Percentiles rank a stretch among this genome's conserved stretches.
Evolutionary conservation across 148 eudicot genomes (phyloP).

Genomic region (Tetragonia tetragonoides): DNA sequence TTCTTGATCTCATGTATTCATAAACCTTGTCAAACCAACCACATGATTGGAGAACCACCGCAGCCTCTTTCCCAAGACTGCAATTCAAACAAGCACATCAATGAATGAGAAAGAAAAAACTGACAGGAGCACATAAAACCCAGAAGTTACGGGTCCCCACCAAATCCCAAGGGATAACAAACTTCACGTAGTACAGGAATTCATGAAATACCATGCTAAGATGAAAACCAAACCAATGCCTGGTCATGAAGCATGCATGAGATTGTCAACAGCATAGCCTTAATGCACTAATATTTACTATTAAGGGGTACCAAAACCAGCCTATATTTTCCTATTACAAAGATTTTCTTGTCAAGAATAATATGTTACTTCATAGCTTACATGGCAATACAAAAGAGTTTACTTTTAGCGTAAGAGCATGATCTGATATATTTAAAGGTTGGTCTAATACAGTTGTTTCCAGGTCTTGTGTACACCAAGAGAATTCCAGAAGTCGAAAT

Average conservation of each 20-base stretch:
- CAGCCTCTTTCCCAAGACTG: slow-evolving; percentile 77
- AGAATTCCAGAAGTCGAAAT: background rate
- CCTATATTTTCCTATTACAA: no score
- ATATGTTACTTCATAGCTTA: background rate
- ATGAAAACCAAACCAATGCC: no score
- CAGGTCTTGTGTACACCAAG: background rate
- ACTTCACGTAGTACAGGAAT: no score
- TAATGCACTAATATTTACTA: no score
- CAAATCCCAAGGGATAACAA: no score
- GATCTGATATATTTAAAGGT: background rate
- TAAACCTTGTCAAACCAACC: slow-evolving; percentile 74
- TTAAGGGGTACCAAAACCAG: no score
- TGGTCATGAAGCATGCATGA: no score
- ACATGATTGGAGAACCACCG: slow-evolving; percentile 50
- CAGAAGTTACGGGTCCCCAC: no score
- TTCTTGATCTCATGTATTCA: slow-evolving; percentile 57
- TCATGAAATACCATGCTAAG: no score
- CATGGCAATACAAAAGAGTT: background rate
- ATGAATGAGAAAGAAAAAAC: background rate
- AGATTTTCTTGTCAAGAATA: no score
- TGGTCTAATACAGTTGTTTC: background rate
- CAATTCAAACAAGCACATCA: background rate
- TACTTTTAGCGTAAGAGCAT: background rate
- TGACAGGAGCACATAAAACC: background rate
- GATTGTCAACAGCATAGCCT: no score